Evolutionary conservation across 2,329 filamentous ascomycete genomes (phyloP).

Genomic region (Zasmidium angulare): DNA sequence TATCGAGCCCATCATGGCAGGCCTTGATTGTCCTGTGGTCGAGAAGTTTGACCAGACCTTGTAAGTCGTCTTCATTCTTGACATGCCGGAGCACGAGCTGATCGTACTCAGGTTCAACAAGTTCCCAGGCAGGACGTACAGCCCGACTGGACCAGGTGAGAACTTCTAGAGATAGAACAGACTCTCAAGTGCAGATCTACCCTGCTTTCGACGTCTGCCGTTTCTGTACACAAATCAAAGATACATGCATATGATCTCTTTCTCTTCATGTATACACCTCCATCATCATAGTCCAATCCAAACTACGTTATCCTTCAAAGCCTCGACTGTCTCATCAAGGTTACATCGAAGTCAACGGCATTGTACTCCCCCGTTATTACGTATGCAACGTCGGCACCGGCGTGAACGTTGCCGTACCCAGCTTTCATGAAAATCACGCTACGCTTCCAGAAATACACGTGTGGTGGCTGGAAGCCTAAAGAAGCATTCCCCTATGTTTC

Average conservation of each 20-base stretch:
- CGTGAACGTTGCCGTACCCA: neutral
- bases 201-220: too few relatives aligned
- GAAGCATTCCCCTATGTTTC: neutral
- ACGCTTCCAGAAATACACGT: neutral
- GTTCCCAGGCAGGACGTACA: constrained; percentile 24
- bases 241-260: too few relatives aligned
- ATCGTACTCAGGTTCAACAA: constrained; percentile 12
- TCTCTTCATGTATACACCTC: too few relatives aligned
- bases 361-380: too few relatives aligned
- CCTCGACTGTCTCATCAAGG: too few relatives aligned
- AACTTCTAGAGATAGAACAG: constrained; percentile 19
- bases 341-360: too few relatives aligned
- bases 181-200: too few relatives aligned
- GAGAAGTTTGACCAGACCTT: constrained; percentile 16
- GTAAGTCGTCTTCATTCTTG: neutral
- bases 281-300: too few relatives aligned
- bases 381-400: neutral
- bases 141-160: constrained; percentile 20
- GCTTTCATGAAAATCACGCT: neutral
- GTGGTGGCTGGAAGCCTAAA: neutral
- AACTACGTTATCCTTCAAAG: too few relatives aligned
- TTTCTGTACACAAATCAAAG: too few relatives aligned
- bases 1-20: constrained; percentile 13
- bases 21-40: constrained; percentile 22
- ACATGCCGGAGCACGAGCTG: neutral